These are phyloP conservation scores for Nannochloropsis salina DNA, from an alignment of 108 stramenopile species.

Conservation along the genomic window DNA sequence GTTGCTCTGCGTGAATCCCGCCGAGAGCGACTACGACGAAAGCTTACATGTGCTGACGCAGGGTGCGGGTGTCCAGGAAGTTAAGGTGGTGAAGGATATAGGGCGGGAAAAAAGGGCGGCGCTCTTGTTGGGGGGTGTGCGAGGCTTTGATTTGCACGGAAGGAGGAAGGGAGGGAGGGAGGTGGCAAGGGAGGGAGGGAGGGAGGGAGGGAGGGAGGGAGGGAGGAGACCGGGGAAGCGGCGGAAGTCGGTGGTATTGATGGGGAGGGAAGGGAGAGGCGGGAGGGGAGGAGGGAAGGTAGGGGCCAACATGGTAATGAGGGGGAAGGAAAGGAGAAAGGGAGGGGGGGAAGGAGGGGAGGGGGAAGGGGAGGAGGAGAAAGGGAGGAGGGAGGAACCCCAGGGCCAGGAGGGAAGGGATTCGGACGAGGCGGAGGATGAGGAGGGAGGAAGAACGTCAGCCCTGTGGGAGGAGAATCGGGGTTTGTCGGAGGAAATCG, in stretches of 20 bases:
- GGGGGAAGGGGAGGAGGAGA: neutral
- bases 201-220: neutral
- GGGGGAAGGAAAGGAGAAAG: neutral
- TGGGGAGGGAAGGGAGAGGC: neutral
- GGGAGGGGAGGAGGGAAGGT: neutral
- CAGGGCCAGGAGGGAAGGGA: neutral
- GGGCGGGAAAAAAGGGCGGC: neutral
- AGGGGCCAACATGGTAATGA: neutral
- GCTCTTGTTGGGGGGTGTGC: neutral
- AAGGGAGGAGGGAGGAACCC: neutral
- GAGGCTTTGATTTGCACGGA: neutral
- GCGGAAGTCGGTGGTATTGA: neutral
- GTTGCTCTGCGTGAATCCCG: neutral
- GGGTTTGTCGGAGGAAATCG: neutral
- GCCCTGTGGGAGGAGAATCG: too few relatives aligned
- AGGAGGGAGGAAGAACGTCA: neutral
- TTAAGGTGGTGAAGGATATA: neutral
- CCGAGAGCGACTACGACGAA: neutral
- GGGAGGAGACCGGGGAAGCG: neutral
- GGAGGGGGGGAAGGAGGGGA: neutral
- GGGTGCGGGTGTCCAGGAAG: neutral
- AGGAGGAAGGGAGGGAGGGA: conserved; percentile 3
- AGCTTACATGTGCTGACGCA: neutral
- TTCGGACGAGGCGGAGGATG: neutral
- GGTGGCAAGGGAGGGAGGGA: neutral